A percentile compares a stretch with the other conserved stretches of the same genome.
These are phyloP conservation scores for Tulasnella sp. DNA, from an alignment of 768 basidiomycete species.

Conservation along the genomic window DNA sequence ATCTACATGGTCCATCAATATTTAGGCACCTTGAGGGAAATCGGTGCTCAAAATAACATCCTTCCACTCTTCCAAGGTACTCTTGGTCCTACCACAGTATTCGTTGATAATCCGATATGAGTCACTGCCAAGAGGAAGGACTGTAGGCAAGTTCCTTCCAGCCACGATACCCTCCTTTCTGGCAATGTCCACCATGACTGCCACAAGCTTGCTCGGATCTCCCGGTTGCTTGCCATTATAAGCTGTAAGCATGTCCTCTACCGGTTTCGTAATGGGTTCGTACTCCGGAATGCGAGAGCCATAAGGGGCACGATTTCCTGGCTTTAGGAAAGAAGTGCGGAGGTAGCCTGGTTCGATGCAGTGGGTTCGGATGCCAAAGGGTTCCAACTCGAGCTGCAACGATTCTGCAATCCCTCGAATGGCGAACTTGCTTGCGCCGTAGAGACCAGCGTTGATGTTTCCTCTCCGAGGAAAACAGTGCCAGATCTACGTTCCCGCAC, in stretches of 20 bases:
- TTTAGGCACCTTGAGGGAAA: too few relatives aligned
- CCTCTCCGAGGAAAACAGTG: constrained; percentile 29
- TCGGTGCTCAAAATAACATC: constrained; percentile 8
- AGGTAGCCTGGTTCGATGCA: constrained; percentile 21
- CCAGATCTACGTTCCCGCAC: constrained; percentile 34
- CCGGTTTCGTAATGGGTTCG: constrained; percentile 5
- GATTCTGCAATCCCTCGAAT: constrained; percentile 24
- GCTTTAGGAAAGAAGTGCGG: constrained; percentile 19
- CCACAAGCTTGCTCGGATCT: constrained; percentile 21
- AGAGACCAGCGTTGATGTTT: constrained; percentile 24
- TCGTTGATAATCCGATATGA: constrained; percentile 9
- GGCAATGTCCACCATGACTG: constrained; percentile 22
- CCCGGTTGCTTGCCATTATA: constrained; percentile 21
- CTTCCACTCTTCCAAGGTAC: constrained; percentile 18
- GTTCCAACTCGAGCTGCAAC: constrained; percentile 21
- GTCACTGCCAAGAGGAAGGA: constrained; percentile 26
- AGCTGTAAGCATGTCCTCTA: constrained; percentile 14
- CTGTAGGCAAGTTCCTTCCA: constrained; percentile 22
- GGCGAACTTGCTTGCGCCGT: constrained; percentile 32
- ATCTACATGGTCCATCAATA: constrained; percentile 7
- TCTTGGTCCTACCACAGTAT: background rate
- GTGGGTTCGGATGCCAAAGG: constrained; percentile 17
- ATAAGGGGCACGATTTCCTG: constrained; percentile 2
- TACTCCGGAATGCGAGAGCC: constrained; percentile 15
- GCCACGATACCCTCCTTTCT: constrained; percentile 20